Percentiles rank a stretch among this genome's conserved stretches.
These are phyloP conservation scores for Trypanosoma melophagium DNA, from an alignment of 208 protist genomes.

Conservation along the genomic window DNA sequence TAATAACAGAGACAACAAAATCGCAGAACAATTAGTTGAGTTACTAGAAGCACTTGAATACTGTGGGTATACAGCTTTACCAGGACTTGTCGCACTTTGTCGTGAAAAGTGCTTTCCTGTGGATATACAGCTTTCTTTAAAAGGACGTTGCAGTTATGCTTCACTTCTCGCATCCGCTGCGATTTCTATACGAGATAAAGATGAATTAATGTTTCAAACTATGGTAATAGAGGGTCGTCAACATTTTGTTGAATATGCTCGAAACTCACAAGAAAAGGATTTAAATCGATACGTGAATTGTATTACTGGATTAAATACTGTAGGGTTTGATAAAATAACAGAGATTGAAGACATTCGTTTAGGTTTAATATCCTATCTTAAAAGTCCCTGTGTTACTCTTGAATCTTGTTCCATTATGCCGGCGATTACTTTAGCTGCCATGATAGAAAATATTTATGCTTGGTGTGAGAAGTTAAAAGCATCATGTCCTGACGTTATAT, in stretches of 20 bases:
- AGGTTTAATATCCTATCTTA: conserved; percentile 12
- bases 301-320: conserved; percentile 28
- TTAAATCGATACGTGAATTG: conserved; percentile 27
- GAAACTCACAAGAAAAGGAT: conserved; percentile 10
- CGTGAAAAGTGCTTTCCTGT: conserved; percentile 14
- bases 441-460: conserved; percentile 15
- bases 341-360: background rate
- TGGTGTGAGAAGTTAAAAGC: conserved; percentile 11
- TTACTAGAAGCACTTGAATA: conserved; percentile 21
- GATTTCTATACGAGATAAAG: conserved; percentile 7
- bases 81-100: conserved; percentile 24
- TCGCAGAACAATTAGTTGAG: conserved; percentile 15
- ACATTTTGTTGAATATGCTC: conserved; percentile 20
- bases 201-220: background rate
- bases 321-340: conserved; percentile 21
- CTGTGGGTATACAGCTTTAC: conserved; percentile 33
- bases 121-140: conserved; percentile 1
- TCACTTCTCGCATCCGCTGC: conserved; percentile 36
- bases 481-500: background rate
- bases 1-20: background rate
- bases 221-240: conserved; percentile 20
- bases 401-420: conserved; percentile 3
- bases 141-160: conserved; percentile 18
- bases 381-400: conserved; percentile 1
- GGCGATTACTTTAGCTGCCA: background rate